Percentiles rank a stretch among this genome's conserved stretches.
phyloP scores from a whole-genome alignment of 1,139 yeast genomes.

The Candida albicans region DNA sequence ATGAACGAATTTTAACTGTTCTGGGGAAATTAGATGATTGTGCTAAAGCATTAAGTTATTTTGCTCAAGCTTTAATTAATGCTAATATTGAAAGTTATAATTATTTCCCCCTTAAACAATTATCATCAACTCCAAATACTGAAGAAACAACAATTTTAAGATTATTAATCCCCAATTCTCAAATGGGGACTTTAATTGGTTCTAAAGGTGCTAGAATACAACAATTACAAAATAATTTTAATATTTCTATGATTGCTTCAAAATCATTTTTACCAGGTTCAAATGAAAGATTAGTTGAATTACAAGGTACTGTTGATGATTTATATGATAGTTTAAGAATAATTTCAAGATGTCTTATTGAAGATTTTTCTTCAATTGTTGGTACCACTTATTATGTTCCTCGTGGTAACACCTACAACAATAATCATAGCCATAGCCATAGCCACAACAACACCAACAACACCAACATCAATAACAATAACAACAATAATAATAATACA shows the following conservation, averaged over 20 bases:
- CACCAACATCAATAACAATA: too few species aligned
- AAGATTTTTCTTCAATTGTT: conserved; percentile 66
- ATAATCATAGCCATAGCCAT: conserved; percentile 10
- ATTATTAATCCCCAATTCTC: conserved; percentile 77
- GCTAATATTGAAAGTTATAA: conserved; percentile 44
- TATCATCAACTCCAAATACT: conserved; percentile 50
- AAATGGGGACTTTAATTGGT: conserved; percentile 90
- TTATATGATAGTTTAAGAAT: conserved; percentile 60
- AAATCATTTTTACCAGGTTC: conserved; percentile 82
- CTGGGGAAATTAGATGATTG: conserved; percentile 77
- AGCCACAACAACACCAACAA: conserved; percentile 6
- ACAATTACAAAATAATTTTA: conserved; percentile 67
- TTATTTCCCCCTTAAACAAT: conserved; percentile 63
- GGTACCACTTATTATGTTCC: conserved; percentile 71
- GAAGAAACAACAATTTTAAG: conserved; percentile 61
- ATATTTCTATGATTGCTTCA: conserved; percentile 84
- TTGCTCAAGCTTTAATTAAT: conserved; percentile 62
- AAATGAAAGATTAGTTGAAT: conserved; percentile 84
- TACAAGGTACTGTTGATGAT: conserved; percentile 76
- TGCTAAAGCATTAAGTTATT: conserved; percentile 69
- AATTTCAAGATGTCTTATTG: conserved; percentile 71
- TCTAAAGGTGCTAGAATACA: conserved; percentile 82
- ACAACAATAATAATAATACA: conserved; percentile 4
- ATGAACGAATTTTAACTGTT: conserved; percentile 81
- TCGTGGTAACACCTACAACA: conserved; percentile 24